Percentiles rank a stretch among this genome's conserved stretches.
phyloP scores from a whole-genome alignment of 345 rosid species.

The Rhizophora mangle region DNA sequence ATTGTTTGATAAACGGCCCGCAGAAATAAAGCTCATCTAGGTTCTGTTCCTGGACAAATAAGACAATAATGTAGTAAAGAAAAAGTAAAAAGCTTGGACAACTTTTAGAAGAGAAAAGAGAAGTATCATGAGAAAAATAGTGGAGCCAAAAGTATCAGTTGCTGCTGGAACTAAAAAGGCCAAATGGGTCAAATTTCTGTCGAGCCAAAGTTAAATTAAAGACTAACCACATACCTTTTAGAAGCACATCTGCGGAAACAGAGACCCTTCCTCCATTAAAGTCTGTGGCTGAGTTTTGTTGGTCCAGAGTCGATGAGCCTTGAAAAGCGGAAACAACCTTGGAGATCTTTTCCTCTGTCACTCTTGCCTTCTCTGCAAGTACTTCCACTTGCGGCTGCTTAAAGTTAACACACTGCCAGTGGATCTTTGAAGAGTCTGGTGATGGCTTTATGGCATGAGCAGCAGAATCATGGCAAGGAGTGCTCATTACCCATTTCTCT shows the following conservation, averaged over 20 bases:
- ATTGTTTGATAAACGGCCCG: not conserved
- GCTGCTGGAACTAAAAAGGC: slow-evolving; percentile 5
- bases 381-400: slow-evolving; percentile 46
- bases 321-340: slow-evolving; percentile 34
- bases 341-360: slow-evolving; percentile 44
- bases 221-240: slow-evolving; percentile 50
- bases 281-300: slow-evolving; percentile 23
- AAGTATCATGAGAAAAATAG: slow-evolving; percentile 6
- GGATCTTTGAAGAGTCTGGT: slow-evolving; percentile 30
- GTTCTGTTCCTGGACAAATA: not conserved
- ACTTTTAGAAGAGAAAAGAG: slow-evolving; percentile 20
- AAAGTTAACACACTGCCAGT: slow-evolving; percentile 33
- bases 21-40: slow-evolving; percentile 2
- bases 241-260: slow-evolving; percentile 44
- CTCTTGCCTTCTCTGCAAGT: slow-evolving; percentile 64
- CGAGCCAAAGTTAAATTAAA: slow-evolving; percentile 10
- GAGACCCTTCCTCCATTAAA: slow-evolving; percentile 40
- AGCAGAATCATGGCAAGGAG: slow-evolving; percentile 61
- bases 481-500: slow-evolving; percentile 76
- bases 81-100: slow-evolving; percentile 13
- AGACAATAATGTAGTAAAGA: slow-evolving; percentile 11
- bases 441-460: slow-evolving; percentile 51
- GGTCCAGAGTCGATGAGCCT: slow-evolving; percentile 36
- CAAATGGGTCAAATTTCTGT: slow-evolving; percentile 7
- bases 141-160: slow-evolving; percentile 13